Conservation (phyloP, 176 grass and related monocot species). For the Cenchrus fungigraminus region DNA sequence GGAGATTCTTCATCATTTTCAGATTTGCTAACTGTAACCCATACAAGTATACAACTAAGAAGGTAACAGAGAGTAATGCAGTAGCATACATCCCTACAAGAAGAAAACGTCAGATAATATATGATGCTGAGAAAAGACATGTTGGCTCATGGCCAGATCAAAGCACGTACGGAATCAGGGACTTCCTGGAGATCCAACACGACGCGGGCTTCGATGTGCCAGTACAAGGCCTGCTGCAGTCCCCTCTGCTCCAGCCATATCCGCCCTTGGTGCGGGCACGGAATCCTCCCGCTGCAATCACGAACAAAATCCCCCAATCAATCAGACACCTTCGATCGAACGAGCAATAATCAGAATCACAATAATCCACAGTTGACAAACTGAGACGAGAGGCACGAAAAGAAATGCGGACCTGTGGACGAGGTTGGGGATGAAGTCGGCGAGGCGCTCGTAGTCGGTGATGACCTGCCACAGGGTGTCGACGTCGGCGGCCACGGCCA, state of each 20-base stretch:
- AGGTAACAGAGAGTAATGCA: background rate
- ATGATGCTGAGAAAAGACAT: background rate
- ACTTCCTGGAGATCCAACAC: conserved; percentile 92
- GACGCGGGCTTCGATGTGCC: conserved; percentile 94
- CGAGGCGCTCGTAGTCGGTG: conserved; percentile 94
- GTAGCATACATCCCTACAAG: background rate
- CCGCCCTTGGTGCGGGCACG: conserved; percentile 80
- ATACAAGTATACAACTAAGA: background rate
- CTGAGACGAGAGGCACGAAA: background rate
- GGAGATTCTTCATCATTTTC: background rate
- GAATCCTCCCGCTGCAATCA: conserved; percentile 76
- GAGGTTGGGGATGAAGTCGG: conserved; percentile 94
- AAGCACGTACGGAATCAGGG: conserved; percentile 55
- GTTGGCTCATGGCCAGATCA: background rate
- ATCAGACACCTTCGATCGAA: conserved; percentile 20
- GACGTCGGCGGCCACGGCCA: conserved; percentile 73
- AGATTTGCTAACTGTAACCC: background rate
- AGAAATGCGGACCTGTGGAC: conserved; percentile 61
- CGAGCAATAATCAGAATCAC: background rate
- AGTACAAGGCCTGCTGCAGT: conserved; percentile 83
- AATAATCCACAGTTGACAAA: background rate
- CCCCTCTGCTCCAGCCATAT: conserved; percentile 98
- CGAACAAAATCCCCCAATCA: background rate
- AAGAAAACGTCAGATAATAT: background rate
- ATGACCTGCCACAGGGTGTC: conserved; percentile 88